phyloP scores from a whole-genome alignment of 2,329 filamentous ascomycete species.

The Xenoacremonium recifei region DNA sequence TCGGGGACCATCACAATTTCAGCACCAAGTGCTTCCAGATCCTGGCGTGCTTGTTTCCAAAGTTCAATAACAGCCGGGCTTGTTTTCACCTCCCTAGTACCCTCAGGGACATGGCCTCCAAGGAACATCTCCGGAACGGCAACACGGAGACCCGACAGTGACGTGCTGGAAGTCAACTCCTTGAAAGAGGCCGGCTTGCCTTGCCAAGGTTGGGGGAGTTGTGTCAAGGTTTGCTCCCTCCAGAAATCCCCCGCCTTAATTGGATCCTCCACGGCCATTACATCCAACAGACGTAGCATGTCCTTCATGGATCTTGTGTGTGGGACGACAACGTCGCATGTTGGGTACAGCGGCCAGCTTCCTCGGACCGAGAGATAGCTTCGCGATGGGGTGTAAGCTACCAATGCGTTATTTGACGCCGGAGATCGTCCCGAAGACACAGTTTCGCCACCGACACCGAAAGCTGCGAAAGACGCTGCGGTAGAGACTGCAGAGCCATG shows the following conservation, averaged over 20 bases:
- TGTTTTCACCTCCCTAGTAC: constrained; percentile 11
- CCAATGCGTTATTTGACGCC: constrained; percentile 53
- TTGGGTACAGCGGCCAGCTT: constrained; percentile 53
- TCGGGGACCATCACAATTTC: constrained; percentile 22
- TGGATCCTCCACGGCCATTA: constrained; percentile 43
- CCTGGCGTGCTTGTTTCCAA: constrained; percentile 30
- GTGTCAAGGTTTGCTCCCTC: constrained; percentile 45
- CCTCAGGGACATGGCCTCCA: constrained; percentile 30
- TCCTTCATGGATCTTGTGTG: constrained; percentile 50
- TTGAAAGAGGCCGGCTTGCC: constrained; percentile 33
- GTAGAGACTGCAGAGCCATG: constrained; percentile 53
- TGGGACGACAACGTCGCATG: constrained; percentile 53
- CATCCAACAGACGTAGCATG: constrained; percentile 47
- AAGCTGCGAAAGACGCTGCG: constrained; percentile 48
- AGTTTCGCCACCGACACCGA: constrained; percentile 54
- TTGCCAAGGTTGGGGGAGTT: constrained; percentile 32
- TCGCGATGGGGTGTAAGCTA: constrained; percentile 55
- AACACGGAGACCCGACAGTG: constrained; percentile 43
- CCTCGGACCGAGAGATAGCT: constrained; percentile 51
- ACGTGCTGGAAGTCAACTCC: constrained; percentile 24
- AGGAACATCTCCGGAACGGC: constrained; percentile 52
- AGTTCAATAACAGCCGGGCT: constrained; percentile 17
- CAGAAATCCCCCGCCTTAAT: constrained; percentile 50
- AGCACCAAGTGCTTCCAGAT: constrained; percentile 40
- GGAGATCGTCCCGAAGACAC: constrained; percentile 55